These are phyloP conservation scores for Fusarium sp. DNA, from an alignment of 2,329 filamentous ascomycete genomes.

Conservation along the genomic window DNA sequence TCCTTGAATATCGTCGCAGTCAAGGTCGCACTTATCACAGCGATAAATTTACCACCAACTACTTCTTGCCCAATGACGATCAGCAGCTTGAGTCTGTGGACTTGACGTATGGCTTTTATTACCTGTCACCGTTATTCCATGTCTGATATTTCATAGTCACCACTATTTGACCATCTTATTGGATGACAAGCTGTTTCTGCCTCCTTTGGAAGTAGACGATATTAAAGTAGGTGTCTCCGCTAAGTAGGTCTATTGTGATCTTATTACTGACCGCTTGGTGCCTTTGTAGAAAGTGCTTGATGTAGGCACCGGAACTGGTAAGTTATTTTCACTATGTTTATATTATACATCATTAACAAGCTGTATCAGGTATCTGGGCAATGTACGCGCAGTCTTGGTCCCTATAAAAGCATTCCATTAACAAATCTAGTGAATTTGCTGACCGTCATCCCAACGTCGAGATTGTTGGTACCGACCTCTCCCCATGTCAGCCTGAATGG, in stretches of 20 bases:
- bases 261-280: background rate
- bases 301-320: conserved; percentile 21
- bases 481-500: conserved; percentile 30
- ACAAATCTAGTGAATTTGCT: conserved; percentile 18
- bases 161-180: conserved; percentile 17
- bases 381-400: background rate
- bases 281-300: conserved; percentile 6
- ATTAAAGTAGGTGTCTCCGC: background rate
- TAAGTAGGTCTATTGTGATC: too few species aligned
- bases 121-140: rapidly evolving
- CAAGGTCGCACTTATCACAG: conserved; percentile 25
- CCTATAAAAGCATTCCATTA: rapidly evolving
- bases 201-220: background rate
- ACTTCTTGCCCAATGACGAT: conserved; percentile 17
- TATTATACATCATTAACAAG: too few species aligned
- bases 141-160: background rate
- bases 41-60: conserved; percentile 15
- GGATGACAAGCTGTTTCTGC: background rate
- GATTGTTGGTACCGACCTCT: conserved; percentile 31
- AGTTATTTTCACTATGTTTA: too few species aligned
- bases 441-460: conserved; percentile 24
- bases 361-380: conserved; percentile 13
- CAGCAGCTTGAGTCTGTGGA: conserved; percentile 17
- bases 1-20: conserved; percentile 17
- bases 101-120: background rate